Base-by-base conservation (phyloP, 768 basidiomycete genomes). In the Galerina marginata region DNA sequence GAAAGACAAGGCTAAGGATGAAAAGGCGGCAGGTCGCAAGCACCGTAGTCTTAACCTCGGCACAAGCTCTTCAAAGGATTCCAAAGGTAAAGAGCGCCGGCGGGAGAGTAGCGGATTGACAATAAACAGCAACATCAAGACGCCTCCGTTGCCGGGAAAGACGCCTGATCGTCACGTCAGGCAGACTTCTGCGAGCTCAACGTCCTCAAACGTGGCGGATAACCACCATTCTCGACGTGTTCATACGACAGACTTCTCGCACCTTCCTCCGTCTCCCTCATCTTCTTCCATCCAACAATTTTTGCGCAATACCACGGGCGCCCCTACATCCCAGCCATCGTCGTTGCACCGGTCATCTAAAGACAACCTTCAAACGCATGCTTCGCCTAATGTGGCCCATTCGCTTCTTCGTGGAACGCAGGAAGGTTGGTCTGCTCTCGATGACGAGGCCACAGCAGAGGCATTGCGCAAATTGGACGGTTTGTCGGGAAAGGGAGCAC, bases 381-480 rank as follows among this genome's bases (percentile, higher is more conserved):
- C 77, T 10, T 77, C 87, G 39, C 78, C 89, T 5, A 90, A 83
- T 69, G 91, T 95, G 47, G 93, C 91, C 0, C 93, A 95, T 69
- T 93, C 92, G 1, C 77, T 94, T 55, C 82, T 95, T 25, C 86
- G 92, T 64, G 93, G 93, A 10, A 93, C 91, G 6, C 93, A 95
- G 71, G 90, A 93, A 72, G 93, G 93, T 26, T 95, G 92, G 92
- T 89, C 89, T 14, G 91, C 86, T 61, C 81, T 95, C 67, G 90
- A 93, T 67, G 93, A 96, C 69, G 89, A 92, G 67, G 89, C 90
- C 14, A 95, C 96, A 6, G 92, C 87, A 6, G 95, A 96, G 67
- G 93, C 94, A 9, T 80, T 99, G 38, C 86, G 95, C 56, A 97
- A 96, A 75, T 76, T 99, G 25, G 96, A 99, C 68, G 96, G 96